Conservation (phyloP, 345 rosid genomes). For the Eucalyptus lansdowneana region DNA sequence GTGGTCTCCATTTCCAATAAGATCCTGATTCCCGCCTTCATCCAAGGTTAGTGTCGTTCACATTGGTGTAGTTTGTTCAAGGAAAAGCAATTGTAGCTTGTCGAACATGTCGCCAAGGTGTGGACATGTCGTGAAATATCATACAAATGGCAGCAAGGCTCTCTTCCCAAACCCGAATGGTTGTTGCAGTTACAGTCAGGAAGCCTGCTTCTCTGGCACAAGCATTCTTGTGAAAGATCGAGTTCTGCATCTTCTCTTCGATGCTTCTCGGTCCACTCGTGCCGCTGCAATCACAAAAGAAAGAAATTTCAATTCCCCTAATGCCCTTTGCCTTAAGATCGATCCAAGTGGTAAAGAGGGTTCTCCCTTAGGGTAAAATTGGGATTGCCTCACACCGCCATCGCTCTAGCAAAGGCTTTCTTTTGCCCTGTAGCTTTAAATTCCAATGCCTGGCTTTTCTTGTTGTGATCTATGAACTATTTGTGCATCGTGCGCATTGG, state of each 20-base stretch:
- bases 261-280: not conserved
- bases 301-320: not conserved
- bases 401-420: slow-evolving; percentile 78
- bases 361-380: slow-evolving; percentile 79
- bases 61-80: too few relatives aligned
- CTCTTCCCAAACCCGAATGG: too few relatives aligned
- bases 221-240: not conserved
- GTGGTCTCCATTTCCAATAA: too few relatives aligned
- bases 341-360: slow-evolving; percentile 68
- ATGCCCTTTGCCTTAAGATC: not conserved
- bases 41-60: too few relatives aligned
- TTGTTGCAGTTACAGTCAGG: too few relatives aligned
- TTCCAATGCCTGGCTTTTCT: not conserved
- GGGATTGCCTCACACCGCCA: slow-evolving; percentile 62
- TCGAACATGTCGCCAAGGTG: too few relatives aligned
- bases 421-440: slow-evolving; percentile 59
- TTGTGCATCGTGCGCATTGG: too few relatives aligned
- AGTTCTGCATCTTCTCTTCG: not conserved
- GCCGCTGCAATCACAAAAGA: not conserved
- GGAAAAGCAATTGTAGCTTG: too few relatives aligned
- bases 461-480: not conserved
- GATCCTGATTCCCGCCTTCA: too few relatives aligned
- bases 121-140: too few relatives aligned
- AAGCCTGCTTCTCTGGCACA: too few relatives aligned
- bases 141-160: too few relatives aligned